Conservation (phyloP, 2,329 filamentous ascomycete species). For the Drechmeria coniospora region DNA sequence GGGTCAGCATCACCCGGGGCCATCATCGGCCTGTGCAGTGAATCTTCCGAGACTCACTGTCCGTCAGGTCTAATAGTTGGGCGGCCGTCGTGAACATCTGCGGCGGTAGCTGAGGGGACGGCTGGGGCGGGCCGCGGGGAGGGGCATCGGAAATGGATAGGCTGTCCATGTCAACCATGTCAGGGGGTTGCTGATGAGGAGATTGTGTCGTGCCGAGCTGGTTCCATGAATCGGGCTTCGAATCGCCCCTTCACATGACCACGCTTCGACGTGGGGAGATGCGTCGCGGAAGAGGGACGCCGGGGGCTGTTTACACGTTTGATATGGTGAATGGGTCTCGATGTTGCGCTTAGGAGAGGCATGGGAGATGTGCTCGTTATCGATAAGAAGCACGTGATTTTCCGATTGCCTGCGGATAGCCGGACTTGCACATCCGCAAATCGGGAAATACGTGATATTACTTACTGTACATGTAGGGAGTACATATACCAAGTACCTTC, state of each 20-base stretch:
- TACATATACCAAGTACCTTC: no score
- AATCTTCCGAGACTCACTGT: conserved; percentile 50
- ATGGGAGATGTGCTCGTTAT: no score
- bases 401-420: no score
- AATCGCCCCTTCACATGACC: conserved; percentile 1
- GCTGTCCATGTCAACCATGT: conserved; percentile 33
- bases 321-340: no score
- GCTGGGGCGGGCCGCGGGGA: conserved; percentile 24
- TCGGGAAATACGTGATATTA: no score
- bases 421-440: no score
- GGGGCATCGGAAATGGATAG: conserved; percentile 33
- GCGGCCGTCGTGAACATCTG: conserved; percentile 99
- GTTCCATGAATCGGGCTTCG: conserved; percentile 3
- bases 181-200: conserved; percentile 5
- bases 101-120: conserved; percentile 55
- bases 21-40: not conserved
- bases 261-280: not conserved
- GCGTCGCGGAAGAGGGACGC: no score
- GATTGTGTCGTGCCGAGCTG: not conserved
- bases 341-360: no score
- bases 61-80: conserved; percentile 86
- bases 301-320: no score
- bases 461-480: no score
- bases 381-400: no score
- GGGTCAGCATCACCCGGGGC: conserved; percentile 8